phyloP scores from a whole-genome alignment of 2,329 filamentous ascomycete species.

The Apiospora marii region DNA sequence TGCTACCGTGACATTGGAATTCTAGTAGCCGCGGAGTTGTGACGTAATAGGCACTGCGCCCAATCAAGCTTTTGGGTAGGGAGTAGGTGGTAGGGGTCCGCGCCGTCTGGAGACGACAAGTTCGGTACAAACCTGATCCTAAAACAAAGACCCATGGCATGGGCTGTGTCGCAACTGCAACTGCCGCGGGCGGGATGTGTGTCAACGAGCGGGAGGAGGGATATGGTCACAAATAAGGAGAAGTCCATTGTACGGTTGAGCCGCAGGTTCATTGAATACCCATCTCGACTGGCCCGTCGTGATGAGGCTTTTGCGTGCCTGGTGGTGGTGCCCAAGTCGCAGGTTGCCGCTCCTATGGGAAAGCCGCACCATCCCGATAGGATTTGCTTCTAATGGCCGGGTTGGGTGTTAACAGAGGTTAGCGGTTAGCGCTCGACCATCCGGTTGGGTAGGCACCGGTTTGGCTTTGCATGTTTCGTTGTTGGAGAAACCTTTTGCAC shows the following conservation, averaged over 20 bases:
- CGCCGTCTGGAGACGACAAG: background rate
- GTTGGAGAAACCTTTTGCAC: background rate
- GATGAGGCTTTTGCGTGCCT: background rate
- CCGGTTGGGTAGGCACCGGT: background rate
- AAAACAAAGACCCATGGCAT: background rate
- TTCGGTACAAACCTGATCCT: conserved; percentile 17
- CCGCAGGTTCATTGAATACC: background rate
- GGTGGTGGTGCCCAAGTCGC: background rate
- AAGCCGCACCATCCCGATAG: background rate
- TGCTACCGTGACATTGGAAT: conserved; percentile 13
- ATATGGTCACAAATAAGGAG: background rate
- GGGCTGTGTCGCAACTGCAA: background rate
- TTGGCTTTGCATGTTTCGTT: background rate
- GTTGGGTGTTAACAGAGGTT: conserved; percentile 5
- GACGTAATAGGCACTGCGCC: background rate
- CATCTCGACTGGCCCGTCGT: background rate
- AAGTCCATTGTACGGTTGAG: background rate
- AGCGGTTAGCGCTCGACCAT: conserved; percentile 1
- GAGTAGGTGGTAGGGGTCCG: background rate
- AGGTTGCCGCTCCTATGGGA: conserved; percentile 4
- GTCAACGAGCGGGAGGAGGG: conserved; percentile 1
- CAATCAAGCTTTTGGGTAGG: background rate
- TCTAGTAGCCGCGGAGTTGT: background rate
- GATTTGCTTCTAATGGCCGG: conserved; percentile 1
- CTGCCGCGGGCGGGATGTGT: background rate